phyloP scores from a whole-genome alignment of 176 grass and related monocot genomes.

The Calamus simplicifolius region DNA sequence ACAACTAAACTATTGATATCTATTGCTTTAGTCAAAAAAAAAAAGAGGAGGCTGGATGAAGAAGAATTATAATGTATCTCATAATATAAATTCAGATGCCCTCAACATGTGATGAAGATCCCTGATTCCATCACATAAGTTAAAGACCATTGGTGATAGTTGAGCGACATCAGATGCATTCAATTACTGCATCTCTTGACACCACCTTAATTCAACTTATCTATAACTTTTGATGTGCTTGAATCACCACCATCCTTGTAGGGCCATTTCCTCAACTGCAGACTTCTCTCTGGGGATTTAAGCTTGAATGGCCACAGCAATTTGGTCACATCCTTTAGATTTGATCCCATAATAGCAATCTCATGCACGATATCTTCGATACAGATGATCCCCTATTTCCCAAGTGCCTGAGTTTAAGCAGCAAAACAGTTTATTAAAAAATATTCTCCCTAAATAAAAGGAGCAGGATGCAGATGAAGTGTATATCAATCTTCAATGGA shows the following conservation, averaged over 20 bases:
- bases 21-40: too few species aligned
- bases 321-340: slow-evolving; percentile 39
- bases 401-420: slow-evolving; percentile 33
- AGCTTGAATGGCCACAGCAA: slow-evolving; percentile 67
- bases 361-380: slow-evolving; percentile 59
- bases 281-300: slow-evolving; percentile 59
- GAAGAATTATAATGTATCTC: too few species aligned
- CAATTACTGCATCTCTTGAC: too few species aligned
- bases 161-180: too few species aligned
- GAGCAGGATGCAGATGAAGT: too few species aligned
- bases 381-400: slow-evolving; percentile 50
- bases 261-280: slow-evolving; percentile 51
- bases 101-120: too few species aligned
- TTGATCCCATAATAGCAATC: slow-evolving; percentile 36
- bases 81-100: too few species aligned
- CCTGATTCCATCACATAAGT: too few species aligned
- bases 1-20: too few species aligned
- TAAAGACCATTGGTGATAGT: too few species aligned
- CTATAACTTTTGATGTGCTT: slow-evolving; percentile 66
- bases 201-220: slow-evolving; percentile 46
- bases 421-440: background rate
- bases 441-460: background rate
- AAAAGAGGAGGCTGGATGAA: too few species aligned
- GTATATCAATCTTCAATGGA: too few species aligned
- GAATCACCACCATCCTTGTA: slow-evolving; percentile 67